A percentile compares a stretch with the other conserved stretches of the same genome.
These are phyloP conservation scores for Serpula lacrymans DNA, from an alignment of 768 basidiomycete species.

Conservation along the genomic window DNA sequence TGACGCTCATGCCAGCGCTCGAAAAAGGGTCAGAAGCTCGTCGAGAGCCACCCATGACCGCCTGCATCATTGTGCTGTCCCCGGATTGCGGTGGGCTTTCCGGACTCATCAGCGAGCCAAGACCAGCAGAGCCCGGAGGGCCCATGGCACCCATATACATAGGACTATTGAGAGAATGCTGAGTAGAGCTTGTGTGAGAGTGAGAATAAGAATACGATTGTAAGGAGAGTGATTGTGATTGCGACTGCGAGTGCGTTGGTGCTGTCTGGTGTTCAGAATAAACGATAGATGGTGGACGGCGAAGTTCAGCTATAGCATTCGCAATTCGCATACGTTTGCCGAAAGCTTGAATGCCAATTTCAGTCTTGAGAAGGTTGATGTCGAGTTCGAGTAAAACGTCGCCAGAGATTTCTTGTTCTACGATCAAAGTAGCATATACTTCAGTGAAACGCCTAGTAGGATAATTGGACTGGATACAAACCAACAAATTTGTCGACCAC, in stretches of 20 bases:
- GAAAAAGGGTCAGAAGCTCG: too few species aligned
- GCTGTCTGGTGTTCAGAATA: conserved; percentile 45
- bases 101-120: conserved; percentile 20
- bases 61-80: too few species aligned
- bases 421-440: conserved; percentile 7
- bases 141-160: conserved; percentile 27
- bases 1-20: conserved; percentile 22
- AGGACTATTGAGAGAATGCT: conserved; percentile 44
- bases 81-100: conserved; percentile 34
- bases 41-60: too few species aligned
- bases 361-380: conserved; percentile 82
- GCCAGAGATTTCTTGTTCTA: conserved; percentile 98
- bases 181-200: conserved; percentile 37
- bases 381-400: conserved; percentile 96
- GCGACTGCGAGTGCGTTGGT: conserved; percentile 29
- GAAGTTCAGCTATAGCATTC: conserved; percentile 87
- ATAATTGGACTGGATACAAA: conserved; percentile 43
- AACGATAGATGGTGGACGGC: conserved; percentile 61
- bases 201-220: conserved; percentile 30
- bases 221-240: conserved; percentile 22
- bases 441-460: too few species aligned
- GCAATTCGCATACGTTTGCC: conserved; percentile 93
- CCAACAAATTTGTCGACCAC: conserved; percentile 86
- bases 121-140: conserved; percentile 15
- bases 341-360: conserved; percentile 91